phyloP scores from a whole-genome alignment of 192 early-diverging fungal species.

The Cetraspora pellucida region DNA sequence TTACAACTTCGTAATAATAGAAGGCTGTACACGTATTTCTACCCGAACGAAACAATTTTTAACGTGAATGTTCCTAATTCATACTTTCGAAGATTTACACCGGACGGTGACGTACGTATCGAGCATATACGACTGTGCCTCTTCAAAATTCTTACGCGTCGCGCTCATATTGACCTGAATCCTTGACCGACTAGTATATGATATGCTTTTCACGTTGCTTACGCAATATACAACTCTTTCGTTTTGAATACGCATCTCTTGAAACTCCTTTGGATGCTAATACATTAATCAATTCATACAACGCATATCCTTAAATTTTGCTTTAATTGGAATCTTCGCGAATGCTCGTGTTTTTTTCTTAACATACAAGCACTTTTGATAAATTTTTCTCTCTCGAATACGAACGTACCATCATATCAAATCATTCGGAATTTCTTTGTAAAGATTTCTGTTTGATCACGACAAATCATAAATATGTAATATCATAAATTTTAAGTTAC shows the following conservation, averaged over 20 bases:
- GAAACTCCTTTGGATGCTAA: not conserved
- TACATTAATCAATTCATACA: slow-evolving; percentile 5
- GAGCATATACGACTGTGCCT: no score
- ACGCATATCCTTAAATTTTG: slow-evolving; percentile 20
- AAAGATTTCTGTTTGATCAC: slow-evolving; percentile 28
- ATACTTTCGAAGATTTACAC: slow-evolving; percentile 16
- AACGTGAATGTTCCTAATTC: slow-evolving; percentile 14
- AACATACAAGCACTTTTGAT: slow-evolving; percentile 16
- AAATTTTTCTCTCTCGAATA: slow-evolving; percentile 22
- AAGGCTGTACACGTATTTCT: not conserved
- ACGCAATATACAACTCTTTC: not conserved
- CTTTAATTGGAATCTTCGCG: not conserved
- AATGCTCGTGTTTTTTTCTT: not conserved
- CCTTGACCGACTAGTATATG: no score
- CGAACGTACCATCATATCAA: not conserved
- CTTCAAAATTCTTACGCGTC: no score
- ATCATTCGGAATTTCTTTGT: slow-evolving; percentile 14
- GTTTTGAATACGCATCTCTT: slow-evolving; percentile 12
- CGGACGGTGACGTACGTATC: slow-evolving; percentile 8
- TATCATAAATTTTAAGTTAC: not conserved
- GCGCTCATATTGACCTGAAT: no score
- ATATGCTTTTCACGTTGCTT: slow-evolving; percentile 20
- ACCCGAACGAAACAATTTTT: slow-evolving; percentile 21
- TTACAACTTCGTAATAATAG: no score
- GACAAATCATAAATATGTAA: slow-evolving; percentile 25